Evolutionary conservation across 768 basidiomycete genomes (phyloP), one percentile per base, ranked within the genome.

Genomic region (Psilocybe subaeruginosa): DNA sequence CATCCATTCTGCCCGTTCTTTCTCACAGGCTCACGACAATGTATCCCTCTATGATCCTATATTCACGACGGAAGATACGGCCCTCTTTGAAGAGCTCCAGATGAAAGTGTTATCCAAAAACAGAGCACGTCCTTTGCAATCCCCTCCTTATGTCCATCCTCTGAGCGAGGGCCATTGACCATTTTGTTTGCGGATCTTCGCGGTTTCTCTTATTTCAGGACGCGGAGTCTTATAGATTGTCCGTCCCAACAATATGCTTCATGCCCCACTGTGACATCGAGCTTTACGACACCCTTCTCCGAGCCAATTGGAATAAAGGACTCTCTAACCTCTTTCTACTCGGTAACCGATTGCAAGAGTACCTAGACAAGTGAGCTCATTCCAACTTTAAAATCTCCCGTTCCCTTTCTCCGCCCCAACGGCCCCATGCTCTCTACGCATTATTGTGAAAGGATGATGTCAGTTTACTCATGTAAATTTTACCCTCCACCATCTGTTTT

Each of bases 221-320:
- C 55, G 48, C 64, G 79, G 80, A 71, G 74, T 48, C 64, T 43
- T 74, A 80, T 65, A 59, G 69, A 30, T 59, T 80, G 35, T 61
- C 71, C 33, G 68, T 58, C 19, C 85, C 86, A 64, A 90, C 89
- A 50, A 77, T 93, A 57, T 76, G 87, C 56, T 91, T 85, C 75
- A 91, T 92, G 89, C 91, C 90, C 19, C 91, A 92, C 72, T 92
- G 91, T 70, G 89, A 90, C 68, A 69, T 89, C 72, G 80, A 80
- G 62, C 78, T 92, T 29, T 90, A 92, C 71, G 89, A 93, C 69
- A 79, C 75, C 64, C 68, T 91, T 48, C 73, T 92, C 58, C 79
- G 80, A 59, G 79, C 80, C 11, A 91, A 91, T 69, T 89, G 88
- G 87, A 73, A 77, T 49, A 68, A 60, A 30, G 76, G 77, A 30